Evolutionary conservation across 2,329 filamentous ascomycete genomes (phyloP).

Genomic region (Leptodontidium sp.): DNA sequence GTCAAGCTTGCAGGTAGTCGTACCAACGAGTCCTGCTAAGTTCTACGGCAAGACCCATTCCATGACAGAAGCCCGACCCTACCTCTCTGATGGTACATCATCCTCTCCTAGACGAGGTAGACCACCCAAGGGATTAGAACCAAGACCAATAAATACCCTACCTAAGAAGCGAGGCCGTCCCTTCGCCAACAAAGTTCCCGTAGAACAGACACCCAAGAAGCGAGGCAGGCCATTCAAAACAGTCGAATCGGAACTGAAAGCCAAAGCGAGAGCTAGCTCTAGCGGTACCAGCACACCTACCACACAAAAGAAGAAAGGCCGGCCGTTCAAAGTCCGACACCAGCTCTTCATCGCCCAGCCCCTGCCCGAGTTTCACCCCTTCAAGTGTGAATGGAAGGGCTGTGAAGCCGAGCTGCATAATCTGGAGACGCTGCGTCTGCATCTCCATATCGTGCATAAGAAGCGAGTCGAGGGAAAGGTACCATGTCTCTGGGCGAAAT

Average conservation of each 20-base stretch:
- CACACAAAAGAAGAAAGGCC: constrained; percentile 29
- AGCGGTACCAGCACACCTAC: neutral
- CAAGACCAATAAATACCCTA: neutral
- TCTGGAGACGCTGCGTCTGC: constrained; percentile 63
- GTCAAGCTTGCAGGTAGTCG: constrained; percentile 7
- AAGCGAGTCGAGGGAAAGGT: constrained; percentile 42
- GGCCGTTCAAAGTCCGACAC: constrained; percentile 27
- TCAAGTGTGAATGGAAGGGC: constrained; percentile 65
- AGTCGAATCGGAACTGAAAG: constrained; percentile 29
- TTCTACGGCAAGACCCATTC: constrained; percentile 7
- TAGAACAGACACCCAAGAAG: constrained; percentile 30
- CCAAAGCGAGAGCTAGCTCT: constrained; percentile 27
- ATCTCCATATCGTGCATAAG: constrained; percentile 61
- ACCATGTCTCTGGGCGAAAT: constrained; percentile 52
- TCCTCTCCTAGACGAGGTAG: constrained; percentile 3
- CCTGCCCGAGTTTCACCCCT: constrained; percentile 57
- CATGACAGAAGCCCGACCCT: neutral
- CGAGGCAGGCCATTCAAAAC: constrained; percentile 36
- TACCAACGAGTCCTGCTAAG: constrained; percentile 7
- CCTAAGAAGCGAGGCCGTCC: constrained; percentile 33
- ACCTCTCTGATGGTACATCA: neutral
- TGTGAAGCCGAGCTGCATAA: constrained; percentile 71
- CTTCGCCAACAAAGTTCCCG: neutral
- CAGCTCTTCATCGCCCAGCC: constrained; percentile 27
- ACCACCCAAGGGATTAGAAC: constrained; percentile 1